Base-by-base conservation (phyloP, 2,329 filamentous ascomycete genomes). In the Ophiostoma sp. region DNA sequence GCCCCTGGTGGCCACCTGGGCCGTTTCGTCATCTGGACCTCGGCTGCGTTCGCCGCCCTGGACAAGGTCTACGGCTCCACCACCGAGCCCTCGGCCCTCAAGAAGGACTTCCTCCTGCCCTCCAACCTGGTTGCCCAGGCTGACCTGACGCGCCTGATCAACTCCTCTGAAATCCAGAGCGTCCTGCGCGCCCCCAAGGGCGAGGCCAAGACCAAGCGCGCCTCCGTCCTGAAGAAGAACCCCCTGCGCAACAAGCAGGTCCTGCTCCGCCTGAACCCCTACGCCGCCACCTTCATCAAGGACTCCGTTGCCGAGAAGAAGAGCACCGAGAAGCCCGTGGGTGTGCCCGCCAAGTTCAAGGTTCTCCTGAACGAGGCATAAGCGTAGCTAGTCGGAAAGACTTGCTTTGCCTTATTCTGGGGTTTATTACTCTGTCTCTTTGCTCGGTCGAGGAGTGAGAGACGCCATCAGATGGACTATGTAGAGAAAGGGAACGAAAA, bases 1-100 rank as follows among this genome's bases (percentile, higher is more conserved):
- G 95, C 95, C 75, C 95, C 95, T 76, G 95, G 95, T 87, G 96
- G 95, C 78, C 95, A 99, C 85, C 91, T 99, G 76, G 95, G 95
- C 77, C 95, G 95, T 79, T 99, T 99, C 89, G 88, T 99, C 82
- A 87, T 99, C 87, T 99, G 95, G 95, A 95, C 95, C 77, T 99
- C 96, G 67, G 87, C 92, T 74, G 95, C 95, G 74, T 98, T 99
- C 87, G 89, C 93, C 83, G 92, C 94, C 74, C 92, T 99, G 73
- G 94, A 99, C 84, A 89, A 89, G 82, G 89, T 99, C 86, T 99
- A 99, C 86, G 94, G 94, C 81, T 89, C 90, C 79, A 96, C 93
- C 80, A 95, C 91, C 78, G 85, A 88, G 80, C 87, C 94, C 75
- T 94, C 93, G 65, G 89, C 90, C 73, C 89, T 96, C 79, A 99